These are phyloP conservation scores for Salvia splendens DNA, from an alignment of 257 asterid genomes.

Conservation along the genomic window DNA sequence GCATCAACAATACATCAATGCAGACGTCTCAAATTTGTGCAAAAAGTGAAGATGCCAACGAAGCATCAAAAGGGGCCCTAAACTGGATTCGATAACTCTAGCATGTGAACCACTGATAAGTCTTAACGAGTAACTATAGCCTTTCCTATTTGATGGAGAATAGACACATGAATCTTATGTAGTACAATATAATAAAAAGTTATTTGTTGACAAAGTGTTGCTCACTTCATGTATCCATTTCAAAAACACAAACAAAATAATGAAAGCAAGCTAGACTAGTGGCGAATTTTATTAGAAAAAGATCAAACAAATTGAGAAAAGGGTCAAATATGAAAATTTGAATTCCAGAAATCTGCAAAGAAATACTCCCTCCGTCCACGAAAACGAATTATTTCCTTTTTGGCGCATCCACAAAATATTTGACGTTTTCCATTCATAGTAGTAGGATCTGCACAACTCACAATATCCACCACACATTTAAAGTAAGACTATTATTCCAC, in stretches of 20 bases:
- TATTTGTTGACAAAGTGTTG: neutral
- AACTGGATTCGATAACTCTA: slow-evolving; percentile 14
- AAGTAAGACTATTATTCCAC: too few relatives aligned
- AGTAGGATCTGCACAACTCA: too few relatives aligned
- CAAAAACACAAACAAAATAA: neutral
- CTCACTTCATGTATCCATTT: neutral
- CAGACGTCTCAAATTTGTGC: neutral
- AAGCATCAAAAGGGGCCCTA: neutral
- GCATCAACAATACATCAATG: slow-evolving; percentile 18
- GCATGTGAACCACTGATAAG: neutral
- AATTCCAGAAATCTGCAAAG: neutral
- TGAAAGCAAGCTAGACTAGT: slow-evolving; percentile 4
- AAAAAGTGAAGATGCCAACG: slow-evolving; percentile 4
- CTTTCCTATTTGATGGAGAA: slow-evolving; percentile 11
- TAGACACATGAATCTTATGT: neutral
- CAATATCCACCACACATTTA: too few relatives aligned
- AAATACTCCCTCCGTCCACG: neutral
- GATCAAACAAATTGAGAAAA: neutral
- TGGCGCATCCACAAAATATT: too few relatives aligned
- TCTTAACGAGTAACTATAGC: neutral
- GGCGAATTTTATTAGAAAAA: neutral
- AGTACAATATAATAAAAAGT: neutral
- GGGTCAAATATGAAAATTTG: neutral
- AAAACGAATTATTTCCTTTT: too few relatives aligned
- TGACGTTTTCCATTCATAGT: too few relatives aligned